Conservation (phyloP, 2,329 filamentous ascomycete genomes). For the Claviceps capensis region DNA sequence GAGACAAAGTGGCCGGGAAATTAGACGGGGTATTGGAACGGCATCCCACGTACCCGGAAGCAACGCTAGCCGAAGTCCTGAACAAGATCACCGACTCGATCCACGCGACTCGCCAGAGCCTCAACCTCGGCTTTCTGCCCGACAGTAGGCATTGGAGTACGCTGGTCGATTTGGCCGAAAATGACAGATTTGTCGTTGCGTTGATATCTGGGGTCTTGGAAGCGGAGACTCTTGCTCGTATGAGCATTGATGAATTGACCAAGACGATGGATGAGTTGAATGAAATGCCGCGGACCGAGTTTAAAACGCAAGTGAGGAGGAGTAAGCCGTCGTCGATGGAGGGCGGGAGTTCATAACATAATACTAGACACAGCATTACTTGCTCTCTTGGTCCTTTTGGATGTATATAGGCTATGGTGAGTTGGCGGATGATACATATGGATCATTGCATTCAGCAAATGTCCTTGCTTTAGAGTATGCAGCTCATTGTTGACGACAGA, state of each 20-base stretch:
- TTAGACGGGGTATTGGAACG: background rate
- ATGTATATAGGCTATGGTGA: too few species aligned
- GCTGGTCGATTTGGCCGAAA: conserved; percentile 13
- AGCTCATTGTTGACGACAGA: too few species aligned
- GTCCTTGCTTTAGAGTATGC: too few species aligned
- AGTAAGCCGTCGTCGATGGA: background rate
- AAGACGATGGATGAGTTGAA: conserved; percentile 14
- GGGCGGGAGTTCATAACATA: background rate
- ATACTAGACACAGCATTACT: background rate
- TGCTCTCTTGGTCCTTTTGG: background rate
- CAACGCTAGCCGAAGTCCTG: conserved; percentile 5
- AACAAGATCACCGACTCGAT: conserved; percentile 14
- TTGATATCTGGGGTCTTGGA: conserved; percentile 14
- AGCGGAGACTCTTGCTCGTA: conserved; percentile 15
- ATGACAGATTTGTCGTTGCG: conserved; percentile 19
- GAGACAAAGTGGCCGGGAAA: conserved; percentile 5
- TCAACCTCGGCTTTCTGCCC: conserved; percentile 15
- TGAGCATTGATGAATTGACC: conserved; percentile 14
- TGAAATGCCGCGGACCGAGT: conserved; percentile 13
- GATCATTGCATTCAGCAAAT: too few species aligned
- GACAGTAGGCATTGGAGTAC: conserved; percentile 23
- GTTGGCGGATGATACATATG: too few species aligned
- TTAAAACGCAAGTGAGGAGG: conserved; percentile 6
- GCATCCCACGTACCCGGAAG: background rate
- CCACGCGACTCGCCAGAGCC: conserved; percentile 12